Base-by-base conservation (phyloP, 1,284 basidiomycete species). In the Mycosarcoma maydis region DNA sequence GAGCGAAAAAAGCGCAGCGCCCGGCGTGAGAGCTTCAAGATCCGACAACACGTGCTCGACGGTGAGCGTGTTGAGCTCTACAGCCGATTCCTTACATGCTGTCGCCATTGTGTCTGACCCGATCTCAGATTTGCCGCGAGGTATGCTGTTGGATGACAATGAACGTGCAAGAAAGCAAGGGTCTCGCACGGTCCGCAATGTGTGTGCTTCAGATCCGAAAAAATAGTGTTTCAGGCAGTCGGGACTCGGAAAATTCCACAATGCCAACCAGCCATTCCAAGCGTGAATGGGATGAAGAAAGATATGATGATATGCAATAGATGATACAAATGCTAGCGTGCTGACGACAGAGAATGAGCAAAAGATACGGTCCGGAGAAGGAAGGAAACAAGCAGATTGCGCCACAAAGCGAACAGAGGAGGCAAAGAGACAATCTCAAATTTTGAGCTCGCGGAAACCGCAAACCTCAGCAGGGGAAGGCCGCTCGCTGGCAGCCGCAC, bases 371-470 rank as follows among this genome's bases (percentile, higher is more conserved):
- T 27, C 40, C n/a, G 10, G 24, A 29, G n/a, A 19, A 30, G 33
- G 10, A n/a, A n/a, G 33, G 11, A 16, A 20, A 38, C 13, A 4
- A 22, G 6, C 13, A 9, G n/a, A 33, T 6, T 6, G 17, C 13
- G 14, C 9, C 8, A 22, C 17, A 29, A 37, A 30, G 27, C 14
- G 17, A 38, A 4, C 10, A 1, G 23, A 19, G 24, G n/a, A n/a
- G n/a, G n/a, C n/a, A n/a, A n/a, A n/a, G n/a, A 22, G 24, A 36
- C 29, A 45, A 17, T 26, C 5, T 66, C 39, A 75, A 33, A 75
- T 75, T 43, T 75, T 75, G 37, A 75, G 72, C 55, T 75, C 72
- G 45, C 65, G 57, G 45, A 75, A 75, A 16, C 72, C 72, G 42
- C 66, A 58, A 2, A 75, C 70, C 27, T 75, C 71, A 30, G 67